A percentile compares a stretch with the other conserved stretches of the same genome.
These are phyloP conservation scores for maize (Zea mays) DNA, from an alignment of 176 grass and related monocot genomes.

Conservation along the genomic window Zm-B73-REFERENCE-NAM-5.0 NC_050101.1:163640001-163640500, in stretches of 20 bases:
- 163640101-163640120: constrained; percentile 88
- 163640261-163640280: constrained; percentile 78
- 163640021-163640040: constrained; percentile 99
- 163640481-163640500: neutral
- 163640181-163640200: constrained; percentile 38
- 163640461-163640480: constrained; percentile 24
- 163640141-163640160: constrained; percentile 34
- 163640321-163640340: constrained; percentile 46
- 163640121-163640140: constrained; percentile 88
- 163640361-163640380: constrained; percentile 46
- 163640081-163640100: constrained; percentile 96
- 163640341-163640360: constrained; percentile 55
- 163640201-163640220: constrained; percentile 43
- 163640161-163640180: no score
- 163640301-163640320: constrained; percentile 97
- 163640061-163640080: constrained; percentile 97
- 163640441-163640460: constrained; percentile 66
- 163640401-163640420: constrained; percentile 4
- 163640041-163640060: constrained; percentile 62
- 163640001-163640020: constrained; percentile 95
- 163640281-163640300: constrained; percentile 82
- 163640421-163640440: constrained; percentile 20
- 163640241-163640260: constrained; percentile 60
- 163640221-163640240: constrained; percentile 70
- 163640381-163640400: constrained; percentile 8